phyloP scores from a whole-genome alignment of 2,329 filamentous ascomycete genomes.

The Boeremia exigua region DNA sequence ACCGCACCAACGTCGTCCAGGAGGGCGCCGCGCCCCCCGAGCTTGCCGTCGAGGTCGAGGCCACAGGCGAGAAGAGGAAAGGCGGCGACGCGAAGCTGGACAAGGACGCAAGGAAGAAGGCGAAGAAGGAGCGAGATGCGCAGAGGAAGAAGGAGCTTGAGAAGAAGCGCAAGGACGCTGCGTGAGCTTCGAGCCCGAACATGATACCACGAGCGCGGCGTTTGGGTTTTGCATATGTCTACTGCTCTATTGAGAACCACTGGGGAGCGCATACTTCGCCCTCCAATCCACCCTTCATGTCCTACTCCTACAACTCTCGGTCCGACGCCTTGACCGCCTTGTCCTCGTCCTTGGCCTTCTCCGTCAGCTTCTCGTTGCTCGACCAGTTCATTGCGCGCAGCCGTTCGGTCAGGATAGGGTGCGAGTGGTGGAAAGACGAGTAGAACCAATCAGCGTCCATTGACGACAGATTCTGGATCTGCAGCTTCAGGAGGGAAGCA shows the following conservation, averaged over 20 bases:
- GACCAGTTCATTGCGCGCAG: conserved; percentile 90
- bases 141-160: conserved; percentile 50
- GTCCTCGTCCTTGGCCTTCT: conserved; percentile 35
- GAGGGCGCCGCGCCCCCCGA: conserved; percentile 39
- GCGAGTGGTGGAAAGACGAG: conserved; percentile 97
- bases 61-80: conserved; percentile 39
- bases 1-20: conserved; percentile 39
- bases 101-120: conserved; percentile 55
- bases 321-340: conserved; percentile 74
- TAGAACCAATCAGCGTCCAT: conserved; percentile 99
- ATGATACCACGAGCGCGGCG: conserved; percentile 14
- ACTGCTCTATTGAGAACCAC: neutral
- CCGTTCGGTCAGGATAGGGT: conserved; percentile 93
- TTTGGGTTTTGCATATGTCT: conserved; percentile 2
- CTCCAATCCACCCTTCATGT: neutral
- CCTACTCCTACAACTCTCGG: conserved; percentile 73
- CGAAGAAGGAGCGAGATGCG: conserved; percentile 57
- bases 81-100: conserved; percentile 63
- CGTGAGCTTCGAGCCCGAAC: neutral
- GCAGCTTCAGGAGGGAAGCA: conserved; percentile 90
- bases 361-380: conserved; percentile 61
- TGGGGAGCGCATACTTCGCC: no score
- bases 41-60: no score
- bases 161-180: conserved; percentile 36
- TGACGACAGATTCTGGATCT: conserved; percentile 96